These are phyloP conservation scores for Jackrogersella minutella DNA, from an alignment of 495 filamentous ascomycete genomes.

Conservation along the genomic window DNA sequence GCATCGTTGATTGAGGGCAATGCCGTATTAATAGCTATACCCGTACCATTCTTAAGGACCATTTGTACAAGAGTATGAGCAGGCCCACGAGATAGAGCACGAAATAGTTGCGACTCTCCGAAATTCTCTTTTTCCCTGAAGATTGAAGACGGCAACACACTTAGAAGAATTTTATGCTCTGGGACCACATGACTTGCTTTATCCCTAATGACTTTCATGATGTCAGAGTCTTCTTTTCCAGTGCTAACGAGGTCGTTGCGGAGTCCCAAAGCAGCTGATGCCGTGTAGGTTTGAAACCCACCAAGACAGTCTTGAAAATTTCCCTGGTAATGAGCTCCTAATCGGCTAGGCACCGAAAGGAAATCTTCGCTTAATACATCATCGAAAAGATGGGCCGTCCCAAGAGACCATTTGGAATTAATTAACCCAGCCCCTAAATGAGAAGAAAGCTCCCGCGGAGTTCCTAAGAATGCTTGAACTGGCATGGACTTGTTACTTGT, in stretches of 20 bases:
- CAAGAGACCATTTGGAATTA: slow-evolving; percentile 83
- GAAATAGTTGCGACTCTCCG: slow-evolving; percentile 76
- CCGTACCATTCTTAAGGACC: slow-evolving; percentile 75
- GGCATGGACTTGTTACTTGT: slow-evolving; percentile 65
- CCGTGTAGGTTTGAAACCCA: slow-evolving; percentile 94
- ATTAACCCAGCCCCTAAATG: slow-evolving; percentile 79
- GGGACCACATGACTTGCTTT: slow-evolving; percentile 83
- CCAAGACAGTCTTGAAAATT: slow-evolving; percentile 97
- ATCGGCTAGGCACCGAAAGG: slow-evolving; percentile 85
- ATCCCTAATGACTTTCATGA: slow-evolving; percentile 82
- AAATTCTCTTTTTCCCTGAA: slow-evolving; percentile 78
- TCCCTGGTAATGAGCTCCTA: slow-evolving; percentile 89
- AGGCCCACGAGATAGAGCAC: slow-evolving; percentile 77
- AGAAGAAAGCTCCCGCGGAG: slow-evolving; percentile 87
- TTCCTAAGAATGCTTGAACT: slow-evolving; percentile 92
- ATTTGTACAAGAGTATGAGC: slow-evolving; percentile 74
- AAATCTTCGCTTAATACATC: slow-evolving; percentile 91
- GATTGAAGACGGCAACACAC: slow-evolving; percentile 78
- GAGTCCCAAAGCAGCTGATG: slow-evolving; percentile 89
- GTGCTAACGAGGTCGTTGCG: slow-evolving; percentile 92
- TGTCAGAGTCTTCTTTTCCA: slow-evolving; percentile 91
- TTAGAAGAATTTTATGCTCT: slow-evolving; percentile 83
- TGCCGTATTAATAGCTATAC: slow-evolving; percentile 86
- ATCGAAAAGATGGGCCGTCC: slow-evolving; percentile 85
- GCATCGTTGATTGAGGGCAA: slow-evolving; percentile 91